phyloP scores from a whole-genome alignment of 495 filamentous ascomycete genomes.

The Neurospora sp. region DNA sequence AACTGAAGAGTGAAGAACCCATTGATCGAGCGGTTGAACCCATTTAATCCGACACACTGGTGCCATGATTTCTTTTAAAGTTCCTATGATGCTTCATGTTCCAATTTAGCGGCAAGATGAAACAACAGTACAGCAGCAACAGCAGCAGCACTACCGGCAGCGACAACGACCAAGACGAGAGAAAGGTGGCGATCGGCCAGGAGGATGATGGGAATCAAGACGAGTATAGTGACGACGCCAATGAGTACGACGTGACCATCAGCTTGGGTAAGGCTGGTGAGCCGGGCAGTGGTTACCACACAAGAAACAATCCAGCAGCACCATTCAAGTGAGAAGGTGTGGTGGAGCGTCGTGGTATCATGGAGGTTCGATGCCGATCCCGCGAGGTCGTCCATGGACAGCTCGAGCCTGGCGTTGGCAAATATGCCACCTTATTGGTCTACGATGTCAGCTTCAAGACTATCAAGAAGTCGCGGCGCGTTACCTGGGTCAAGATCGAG shows the following conservation, averaged over 20 bases:
- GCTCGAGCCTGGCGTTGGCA: neutral
- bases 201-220: neutral
- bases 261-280: constrained; percentile 6
- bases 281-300: constrained; percentile 10
- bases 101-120: neutral
- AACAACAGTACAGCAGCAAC: neutral
- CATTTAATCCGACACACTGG: neutral
- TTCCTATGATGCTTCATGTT: neutral
- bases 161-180: neutral
- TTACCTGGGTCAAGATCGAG: neutral
- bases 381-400: constrained; percentile 14
- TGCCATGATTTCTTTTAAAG: neutral
- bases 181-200: neutral
- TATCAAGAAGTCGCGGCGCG: constrained; percentile 1
- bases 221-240: neutral
- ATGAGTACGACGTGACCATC: neutral
- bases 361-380: constrained; percentile 14
- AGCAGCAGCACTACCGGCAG: neutral
- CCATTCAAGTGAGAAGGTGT: constrained; percentile 12
- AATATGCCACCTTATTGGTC: constrained; percentile 1
- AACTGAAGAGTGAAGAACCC: too few species aligned
- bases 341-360: constrained; percentile 13
- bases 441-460: constrained; percentile 2
- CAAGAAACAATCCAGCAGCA: constrained; percentile 13
- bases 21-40: neutral